A percentile compares a stretch with the other conserved stretches of the same genome.
Conservation (phyloP, 352 stramenopile genomes). For the Globisporangium takayamanum region DNA sequence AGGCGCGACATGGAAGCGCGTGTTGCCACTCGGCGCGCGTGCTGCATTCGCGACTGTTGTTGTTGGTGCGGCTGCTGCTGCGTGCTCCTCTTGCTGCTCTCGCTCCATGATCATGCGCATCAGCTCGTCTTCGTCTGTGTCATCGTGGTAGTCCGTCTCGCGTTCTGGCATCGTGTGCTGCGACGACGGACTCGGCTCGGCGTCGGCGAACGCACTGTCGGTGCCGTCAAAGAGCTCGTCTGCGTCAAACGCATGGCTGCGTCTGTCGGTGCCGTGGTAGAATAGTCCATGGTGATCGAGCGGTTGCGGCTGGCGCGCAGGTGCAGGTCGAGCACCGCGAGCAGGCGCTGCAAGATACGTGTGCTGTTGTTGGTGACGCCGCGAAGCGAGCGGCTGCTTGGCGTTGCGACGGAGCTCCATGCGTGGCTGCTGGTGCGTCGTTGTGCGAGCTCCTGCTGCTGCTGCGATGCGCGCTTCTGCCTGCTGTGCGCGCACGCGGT, state of each 20-base stretch:
- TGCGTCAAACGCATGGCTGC: not conserved
- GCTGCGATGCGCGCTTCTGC: not conserved
- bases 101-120: constrained; percentile 31
- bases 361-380: not conserved
- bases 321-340: not conserved
- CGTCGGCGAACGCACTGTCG: constrained; percentile 6
- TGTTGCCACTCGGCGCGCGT: not conserved
- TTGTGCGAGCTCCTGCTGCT: not conserved
- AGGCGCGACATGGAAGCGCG: not conserved
- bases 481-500: constrained; percentile 9
- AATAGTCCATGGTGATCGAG: not conserved
- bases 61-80: constrained; percentile 9
- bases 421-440: not conserved
- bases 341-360: not conserved
- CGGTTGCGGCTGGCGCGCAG: not conserved
- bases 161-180: not conserved
- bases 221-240: not conserved
- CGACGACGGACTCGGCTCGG: constrained; percentile 9
- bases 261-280: not conserved
- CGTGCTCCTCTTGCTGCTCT: constrained; percentile 18
- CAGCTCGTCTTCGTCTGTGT: constrained; percentile 34
- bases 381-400: not conserved
- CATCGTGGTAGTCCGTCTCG: not conserved
- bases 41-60: constrained; percentile 1
- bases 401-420: not conserved